Conservation (phyloP, 345 rosid genomes). For the Syzygium jambos region DNA sequence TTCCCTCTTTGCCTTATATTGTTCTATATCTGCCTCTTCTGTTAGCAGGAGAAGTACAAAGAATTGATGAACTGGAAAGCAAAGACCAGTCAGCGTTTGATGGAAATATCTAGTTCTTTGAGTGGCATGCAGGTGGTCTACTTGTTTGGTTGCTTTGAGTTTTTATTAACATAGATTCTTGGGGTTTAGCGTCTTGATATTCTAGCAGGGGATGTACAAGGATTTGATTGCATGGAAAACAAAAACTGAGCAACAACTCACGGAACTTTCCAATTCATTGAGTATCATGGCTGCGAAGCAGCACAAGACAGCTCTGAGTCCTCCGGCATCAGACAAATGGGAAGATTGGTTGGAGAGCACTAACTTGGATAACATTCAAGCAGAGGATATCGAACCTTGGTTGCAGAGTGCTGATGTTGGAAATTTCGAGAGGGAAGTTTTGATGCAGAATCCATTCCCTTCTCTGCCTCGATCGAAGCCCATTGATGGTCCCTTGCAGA, state of each 20-base stretch:
- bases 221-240: slow-evolving; percentile 60
- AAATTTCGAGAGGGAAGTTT: slow-evolving; percentile 25
- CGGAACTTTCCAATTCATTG: slow-evolving; percentile 60
- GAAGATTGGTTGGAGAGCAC: slow-evolving; percentile 67
- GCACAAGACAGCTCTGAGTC: slow-evolving; percentile 31
- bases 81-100: slow-evolving; percentile 45
- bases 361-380: slow-evolving; percentile 52
- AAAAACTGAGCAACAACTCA: slow-evolving; percentile 55
- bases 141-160: background rate
- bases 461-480: slow-evolving; percentile 26
- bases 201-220: slow-evolving; percentile 41
- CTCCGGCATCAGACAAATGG: slow-evolving; percentile 59
- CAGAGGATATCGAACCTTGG: slow-evolving; percentile 53
- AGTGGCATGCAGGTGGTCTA: slow-evolving; percentile 57
- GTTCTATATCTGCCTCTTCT: background rate
- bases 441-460: slow-evolving; percentile 25
- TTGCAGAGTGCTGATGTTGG: slow-evolving; percentile 32
- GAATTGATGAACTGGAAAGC: slow-evolving; percentile 54
- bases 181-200: background rate
- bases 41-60: slow-evolving; percentile 39
- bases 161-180: background rate
- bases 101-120: slow-evolving; percentile 62
- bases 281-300: slow-evolving; percentile 49
- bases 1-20: background rate
- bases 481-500: slow-evolving; percentile 28